Percentiles rank a stretch among this genome's conserved stretches.
phyloP scores from a whole-genome alignment of 345 rosid genomes.

The Arabis hirsuta region DNA sequence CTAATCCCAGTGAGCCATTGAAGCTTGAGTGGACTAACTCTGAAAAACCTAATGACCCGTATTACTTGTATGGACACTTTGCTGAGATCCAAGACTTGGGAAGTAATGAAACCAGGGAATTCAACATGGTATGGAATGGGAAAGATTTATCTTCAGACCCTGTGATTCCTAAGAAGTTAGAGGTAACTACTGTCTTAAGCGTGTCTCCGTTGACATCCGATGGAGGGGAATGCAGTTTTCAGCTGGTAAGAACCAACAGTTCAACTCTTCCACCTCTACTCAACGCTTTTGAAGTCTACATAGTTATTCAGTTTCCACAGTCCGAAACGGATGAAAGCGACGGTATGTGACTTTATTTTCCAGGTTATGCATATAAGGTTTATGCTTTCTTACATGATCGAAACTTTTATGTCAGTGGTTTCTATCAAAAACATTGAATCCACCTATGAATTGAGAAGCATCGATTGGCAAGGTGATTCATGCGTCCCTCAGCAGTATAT shows the following conservation, averaged over 20 bases:
- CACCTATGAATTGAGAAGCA: constrained; percentile 31
- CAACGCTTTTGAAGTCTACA: constrained; percentile 31
- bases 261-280: constrained; percentile 44
- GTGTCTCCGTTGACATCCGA: not conserved
- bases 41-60: not conserved
- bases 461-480: constrained; percentile 43
- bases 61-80: constrained; percentile 15
- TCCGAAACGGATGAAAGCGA: constrained; percentile 29
- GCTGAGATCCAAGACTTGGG: constrained; percentile 35
- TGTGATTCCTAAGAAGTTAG: not conserved
- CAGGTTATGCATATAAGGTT: not conserved
- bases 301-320: constrained; percentile 35
- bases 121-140: constrained; percentile 15
- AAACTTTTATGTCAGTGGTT: not conserved
- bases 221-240: constrained; percentile 9
- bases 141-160: not conserved
- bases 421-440: not conserved
- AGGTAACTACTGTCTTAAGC: not conserved
- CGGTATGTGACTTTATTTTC: constrained; percentile 7
- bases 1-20: constrained; percentile 30
- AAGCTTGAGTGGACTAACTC: not conserved
- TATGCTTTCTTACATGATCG: not conserved
- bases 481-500: constrained; percentile 16
- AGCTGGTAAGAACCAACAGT: constrained; percentile 32
- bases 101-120: constrained; percentile 33